Conservation (phyloP, 805 yeast species). For the Cyberlindnera euphorbiiphila region DNA sequence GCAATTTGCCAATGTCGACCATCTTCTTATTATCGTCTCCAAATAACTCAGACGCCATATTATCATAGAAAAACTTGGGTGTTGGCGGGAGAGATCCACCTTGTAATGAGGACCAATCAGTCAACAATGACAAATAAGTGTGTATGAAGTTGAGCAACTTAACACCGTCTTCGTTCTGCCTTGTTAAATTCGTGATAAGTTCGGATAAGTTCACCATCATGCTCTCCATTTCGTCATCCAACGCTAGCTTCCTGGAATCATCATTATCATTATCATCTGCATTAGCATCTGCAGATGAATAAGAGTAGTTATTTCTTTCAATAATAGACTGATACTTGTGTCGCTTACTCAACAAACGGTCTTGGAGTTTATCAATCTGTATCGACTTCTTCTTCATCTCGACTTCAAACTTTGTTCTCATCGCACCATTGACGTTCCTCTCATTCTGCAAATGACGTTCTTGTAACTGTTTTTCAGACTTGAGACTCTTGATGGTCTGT, state of each 20-base stretch:
- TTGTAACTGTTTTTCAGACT: background rate
- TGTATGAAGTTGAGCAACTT: constrained; percentile 11
- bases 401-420: constrained; percentile 19
- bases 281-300: background rate
- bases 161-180: constrained; percentile 10
- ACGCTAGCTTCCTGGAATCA: constrained; percentile 1
- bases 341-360: constrained; percentile 12
- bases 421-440: constrained; percentile 11
- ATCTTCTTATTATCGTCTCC: no score
- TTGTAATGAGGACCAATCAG: constrained; percentile 1
- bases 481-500: constrained; percentile 1
- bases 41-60: no score
- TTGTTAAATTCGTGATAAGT: constrained; percentile 17
- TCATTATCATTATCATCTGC: background rate
- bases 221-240: constrained; percentile 23
- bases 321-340: constrained; percentile 10
- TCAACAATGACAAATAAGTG: constrained; percentile 8
- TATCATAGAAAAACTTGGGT: constrained; percentile 16
- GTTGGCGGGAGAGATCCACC: constrained; percentile 14
- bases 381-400: constrained; percentile 21
- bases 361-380: constrained; percentile 20
- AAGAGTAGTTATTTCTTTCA: constrained; percentile 3
- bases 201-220: constrained; percentile 19
- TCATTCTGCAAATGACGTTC: constrained; percentile 12
- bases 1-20: constrained; percentile 9